Conservation (phyloP, 306 rosid species). For the Albizia julibrissin region DNA sequence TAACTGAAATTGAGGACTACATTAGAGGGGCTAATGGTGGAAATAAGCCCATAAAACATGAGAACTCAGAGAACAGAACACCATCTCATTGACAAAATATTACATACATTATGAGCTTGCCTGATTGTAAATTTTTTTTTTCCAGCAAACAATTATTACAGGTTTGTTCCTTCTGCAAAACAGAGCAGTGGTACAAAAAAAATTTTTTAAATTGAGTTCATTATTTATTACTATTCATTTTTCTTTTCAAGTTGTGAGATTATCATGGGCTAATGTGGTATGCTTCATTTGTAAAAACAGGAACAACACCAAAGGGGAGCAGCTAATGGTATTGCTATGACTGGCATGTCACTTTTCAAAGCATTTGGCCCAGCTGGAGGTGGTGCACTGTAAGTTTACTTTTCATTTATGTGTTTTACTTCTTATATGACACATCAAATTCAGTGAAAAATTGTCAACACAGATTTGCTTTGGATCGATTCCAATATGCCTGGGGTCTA, state of each 20-base stretch:
- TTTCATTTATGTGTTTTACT: background rate
- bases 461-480: background rate
- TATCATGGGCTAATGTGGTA: constrained; percentile 2
- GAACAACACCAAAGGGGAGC: constrained; percentile 87
- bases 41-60: background rate
- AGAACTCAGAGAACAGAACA: background rate
- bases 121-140: constrained; percentile 8
- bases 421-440: constrained; percentile 24
- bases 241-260: background rate
- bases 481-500: background rate
- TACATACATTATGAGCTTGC: background rate
- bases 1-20: background rate
- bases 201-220: background rate
- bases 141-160: constrained; percentile 52
- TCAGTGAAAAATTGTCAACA: constrained; percentile 53
- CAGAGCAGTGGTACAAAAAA: constrained; percentile 87
- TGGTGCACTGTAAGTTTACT: constrained; percentile 69
- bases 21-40: background rate
- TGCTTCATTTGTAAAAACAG: constrained; percentile 38
- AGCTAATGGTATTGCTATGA: constrained; percentile 88
- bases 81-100: background rate
- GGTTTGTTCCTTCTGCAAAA: constrained; percentile 75
- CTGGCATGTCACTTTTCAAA: constrained; percentile 81
- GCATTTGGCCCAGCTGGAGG: constrained; percentile 85
- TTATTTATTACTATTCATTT: background rate